Evolutionary conservation across 257 asterid species (phyloP), one percentile per base, ranked within the genome.

Genomic region (Nicotiana sylvestris): DNA sequence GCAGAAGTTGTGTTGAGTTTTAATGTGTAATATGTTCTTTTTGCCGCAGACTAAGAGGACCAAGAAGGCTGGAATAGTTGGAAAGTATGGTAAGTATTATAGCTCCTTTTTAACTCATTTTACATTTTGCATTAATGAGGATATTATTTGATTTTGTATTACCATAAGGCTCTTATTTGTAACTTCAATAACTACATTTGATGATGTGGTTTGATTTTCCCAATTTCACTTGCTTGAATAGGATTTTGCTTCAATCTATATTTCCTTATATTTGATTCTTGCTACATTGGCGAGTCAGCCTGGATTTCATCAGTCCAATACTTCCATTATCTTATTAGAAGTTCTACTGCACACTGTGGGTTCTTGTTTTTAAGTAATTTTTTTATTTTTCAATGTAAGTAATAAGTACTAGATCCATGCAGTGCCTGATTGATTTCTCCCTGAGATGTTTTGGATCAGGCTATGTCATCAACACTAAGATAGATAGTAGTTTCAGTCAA

Each of bases 61-160:
- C 64, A 76, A 76, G 80, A 76, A 76, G 80, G 80, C 80, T 27
- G 80, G 80, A 76, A 76, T 76, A 21, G 80, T 76, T 2, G 80
- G 80, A 0, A 76, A 76, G 64, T 76, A 76, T 76, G 80, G 80
- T 76, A 51, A 51, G 80, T 51, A 1, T 27, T 51, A 51, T 9
- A 76, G 43, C 27, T 76, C 80, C 3, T 76, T 27, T 76, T 76
- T 2, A 13, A 51, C 65, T 51, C 16, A 37, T 76, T 32, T 76
- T 32, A 0, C 4, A 1, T 51, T 70, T 51, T 51, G 46, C 43
- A 2, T 60, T 27, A 30, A 76, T 51, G 2, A 27, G 80, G 61
- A 25, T 46, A 49, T 72, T 33, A 12, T 72, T 46, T 72, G 60
- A 18, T 12, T 25, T 46, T 72, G 37, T 43, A 53, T 70, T 11